Evolutionary conservation across 2,329 filamentous ascomycete species (phyloP).

Genomic region (Aspergillus ustus): DNA sequence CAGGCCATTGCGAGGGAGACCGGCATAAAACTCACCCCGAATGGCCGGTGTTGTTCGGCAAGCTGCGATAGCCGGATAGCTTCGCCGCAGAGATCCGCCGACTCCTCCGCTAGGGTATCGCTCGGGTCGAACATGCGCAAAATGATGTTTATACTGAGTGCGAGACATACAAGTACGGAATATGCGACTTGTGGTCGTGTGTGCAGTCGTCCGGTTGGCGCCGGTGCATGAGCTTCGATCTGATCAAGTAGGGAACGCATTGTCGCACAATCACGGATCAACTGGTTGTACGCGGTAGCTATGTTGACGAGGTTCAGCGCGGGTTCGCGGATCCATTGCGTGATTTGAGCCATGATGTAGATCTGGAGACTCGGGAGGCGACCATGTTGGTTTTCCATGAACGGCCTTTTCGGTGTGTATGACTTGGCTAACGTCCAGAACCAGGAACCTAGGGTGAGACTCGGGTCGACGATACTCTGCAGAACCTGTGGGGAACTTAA

Average conservation of each 20-base stretch:
- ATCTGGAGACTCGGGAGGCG: conserved; percentile 19
- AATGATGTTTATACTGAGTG: conserved; percentile 26
- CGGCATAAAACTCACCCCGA: conserved; percentile 28
- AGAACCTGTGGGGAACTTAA: conserved; percentile 25
- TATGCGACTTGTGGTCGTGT: conserved; percentile 28
- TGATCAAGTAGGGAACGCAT: conserved; percentile 16
- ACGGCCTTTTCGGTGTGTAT: background rate
- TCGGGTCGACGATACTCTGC: conserved; percentile 27
- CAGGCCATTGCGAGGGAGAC: conserved; percentile 27
- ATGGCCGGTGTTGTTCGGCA: conserved; percentile 25
- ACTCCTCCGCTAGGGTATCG: conserved; percentile 16
- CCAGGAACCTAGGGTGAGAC: conserved; percentile 22
- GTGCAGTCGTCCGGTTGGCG: conserved; percentile 8
- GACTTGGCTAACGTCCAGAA: conserved; percentile 22
- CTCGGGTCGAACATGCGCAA: conserved; percentile 25
- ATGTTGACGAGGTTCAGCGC: conserved; percentile 8
- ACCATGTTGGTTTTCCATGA: conserved; percentile 1
- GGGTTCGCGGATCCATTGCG: conserved; percentile 13
- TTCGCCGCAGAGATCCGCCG: conserved; percentile 19
- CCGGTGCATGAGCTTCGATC: conserved; percentile 5
- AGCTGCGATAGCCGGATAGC: conserved; percentile 20
- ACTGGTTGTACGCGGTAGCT: conserved; percentile 16
- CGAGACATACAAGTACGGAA: conserved; percentile 23
- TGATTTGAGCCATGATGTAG: conserved; percentile 20
- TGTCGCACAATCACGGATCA: conserved; percentile 20